Percentiles rank a stretch among this genome's conserved stretches.
These are phyloP conservation scores for Stagonosporopsis cucurbitacearum DNA, from an alignment of 2,329 filamentous ascomycete species.

Conservation along the genomic window DNA sequence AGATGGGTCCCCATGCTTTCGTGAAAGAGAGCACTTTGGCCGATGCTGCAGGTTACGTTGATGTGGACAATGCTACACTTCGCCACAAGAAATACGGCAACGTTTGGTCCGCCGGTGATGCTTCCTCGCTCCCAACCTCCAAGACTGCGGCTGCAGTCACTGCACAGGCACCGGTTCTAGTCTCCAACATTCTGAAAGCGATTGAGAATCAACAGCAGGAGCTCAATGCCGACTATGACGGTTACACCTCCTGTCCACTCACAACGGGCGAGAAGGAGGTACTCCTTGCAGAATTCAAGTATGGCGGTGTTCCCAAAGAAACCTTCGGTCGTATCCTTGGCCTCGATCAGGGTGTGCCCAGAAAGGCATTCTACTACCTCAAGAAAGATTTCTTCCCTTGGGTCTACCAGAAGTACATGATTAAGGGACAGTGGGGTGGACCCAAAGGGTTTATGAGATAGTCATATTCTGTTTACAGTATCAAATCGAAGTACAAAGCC, in stretches of 20 bases:
- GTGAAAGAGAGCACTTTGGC: conserved; percentile 45
- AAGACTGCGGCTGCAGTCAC: conserved; percentile 51
- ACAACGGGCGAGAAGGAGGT: conserved; percentile 65
- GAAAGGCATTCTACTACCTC: conserved; percentile 65
- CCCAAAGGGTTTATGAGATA: conserved; percentile 58
- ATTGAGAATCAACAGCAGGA: conserved; percentile 35
- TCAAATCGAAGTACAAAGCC: too few species aligned
- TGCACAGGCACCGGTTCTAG: conserved; percentile 45
- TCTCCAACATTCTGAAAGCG: conserved; percentile 42
- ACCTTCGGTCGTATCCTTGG: conserved; percentile 63
- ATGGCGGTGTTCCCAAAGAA: conserved; percentile 67
- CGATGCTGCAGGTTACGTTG: conserved; percentile 48
- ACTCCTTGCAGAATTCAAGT: conserved; percentile 70
- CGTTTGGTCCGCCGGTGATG: conserved; percentile 50
- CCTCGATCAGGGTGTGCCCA: conserved; percentile 63
- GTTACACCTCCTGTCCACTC: conserved; percentile 51
- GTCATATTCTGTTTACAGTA: too few species aligned
- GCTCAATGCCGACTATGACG: conserved; percentile 37
- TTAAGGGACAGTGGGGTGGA: conserved; percentile 68
- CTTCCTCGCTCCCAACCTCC: conserved; percentile 47
- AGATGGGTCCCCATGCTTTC: conserved; percentile 48
- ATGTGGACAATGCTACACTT: conserved; percentile 45
- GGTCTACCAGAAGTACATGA: conserved; percentile 67
- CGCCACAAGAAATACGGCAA: conserved; percentile 49
- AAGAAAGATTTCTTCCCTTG: conserved; percentile 74